These are phyloP conservation scores for Calophaca sinica DNA, from an alignment of 306 rosid species.

Conservation along the genomic window DNA sequence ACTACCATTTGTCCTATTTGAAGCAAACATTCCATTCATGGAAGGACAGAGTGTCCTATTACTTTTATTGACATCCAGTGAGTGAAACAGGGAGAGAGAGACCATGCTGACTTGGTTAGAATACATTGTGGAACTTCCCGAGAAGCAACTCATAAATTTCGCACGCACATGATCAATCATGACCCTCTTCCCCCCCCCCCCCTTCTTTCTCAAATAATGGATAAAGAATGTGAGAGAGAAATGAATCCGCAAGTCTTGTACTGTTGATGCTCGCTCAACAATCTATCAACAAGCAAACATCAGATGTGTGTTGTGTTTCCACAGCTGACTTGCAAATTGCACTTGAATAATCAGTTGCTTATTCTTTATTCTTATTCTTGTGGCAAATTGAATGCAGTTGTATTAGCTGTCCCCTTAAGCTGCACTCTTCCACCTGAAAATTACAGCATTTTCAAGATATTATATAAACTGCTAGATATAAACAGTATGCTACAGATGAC, in stretches of 20 bases:
- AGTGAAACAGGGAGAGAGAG: constrained; percentile 42
- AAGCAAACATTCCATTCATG: constrained; percentile 40
- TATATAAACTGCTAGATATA: constrained; percentile 21
- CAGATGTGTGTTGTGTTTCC: constrained; percentile 30
- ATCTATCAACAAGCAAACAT: constrained; percentile 29
- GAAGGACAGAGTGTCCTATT: constrained; percentile 46
- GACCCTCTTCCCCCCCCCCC: constrained; percentile 44
- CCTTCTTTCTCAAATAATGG: constrained; percentile 43
- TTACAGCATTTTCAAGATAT: constrained; percentile 32
- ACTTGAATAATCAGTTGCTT: constrained; percentile 32
- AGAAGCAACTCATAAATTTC: constrained; percentile 29
- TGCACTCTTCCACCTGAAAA: constrained; percentile 84
- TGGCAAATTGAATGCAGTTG: constrained; percentile 54
- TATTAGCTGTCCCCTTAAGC: constrained; percentile 75
- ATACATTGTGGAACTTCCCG: constrained; percentile 19
- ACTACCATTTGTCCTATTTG: constrained; percentile 8
- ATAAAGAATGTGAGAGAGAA: constrained; percentile 43
- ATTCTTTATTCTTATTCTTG: constrained; percentile 28
- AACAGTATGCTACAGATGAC: background rate
- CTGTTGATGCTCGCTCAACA: constrained; percentile 32
- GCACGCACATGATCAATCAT: constrained; percentile 32
- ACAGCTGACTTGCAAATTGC: constrained; percentile 27
- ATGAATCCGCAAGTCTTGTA: constrained; percentile 33
- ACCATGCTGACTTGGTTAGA: constrained; percentile 27
- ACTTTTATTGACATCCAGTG: constrained; percentile 43